A percentile compares a stretch with the other conserved stretches of the same genome.
Evolutionary conservation across 2,329 filamentous ascomycete species (phyloP).

Genomic region (Colletotrichum sp.): DNA sequence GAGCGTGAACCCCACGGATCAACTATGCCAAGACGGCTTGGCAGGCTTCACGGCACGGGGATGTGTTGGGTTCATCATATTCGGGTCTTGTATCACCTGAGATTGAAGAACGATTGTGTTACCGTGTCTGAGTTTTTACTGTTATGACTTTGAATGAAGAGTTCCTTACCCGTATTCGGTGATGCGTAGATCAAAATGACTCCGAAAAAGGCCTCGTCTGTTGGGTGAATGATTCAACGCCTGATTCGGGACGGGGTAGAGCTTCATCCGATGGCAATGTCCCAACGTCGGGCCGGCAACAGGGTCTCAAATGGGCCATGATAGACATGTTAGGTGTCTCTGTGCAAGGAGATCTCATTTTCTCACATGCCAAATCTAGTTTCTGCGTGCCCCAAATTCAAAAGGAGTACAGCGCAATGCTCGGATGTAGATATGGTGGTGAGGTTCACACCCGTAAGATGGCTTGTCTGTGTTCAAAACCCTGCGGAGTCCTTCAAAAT

Average conservation of each 20-base stretch:
- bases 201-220: background rate
- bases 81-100: background rate
- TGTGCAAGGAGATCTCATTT: background rate
- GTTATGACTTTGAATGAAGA: background rate
- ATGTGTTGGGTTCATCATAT: background rate
- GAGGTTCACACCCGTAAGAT: background rate
- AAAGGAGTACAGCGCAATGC: background rate
- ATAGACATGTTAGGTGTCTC: background rate
- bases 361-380: background rate
- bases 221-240: background rate
- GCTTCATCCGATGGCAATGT: background rate
- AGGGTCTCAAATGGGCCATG: background rate
- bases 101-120: background rate
- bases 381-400: background rate
- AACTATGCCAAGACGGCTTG: background rate
- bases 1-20: background rate
- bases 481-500: background rate
- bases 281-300: background rate
- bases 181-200: background rate
- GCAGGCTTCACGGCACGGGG: background rate
- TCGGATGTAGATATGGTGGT: background rate
- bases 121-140: background rate
- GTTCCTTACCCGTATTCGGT: background rate
- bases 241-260: background rate
- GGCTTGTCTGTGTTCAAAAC: background rate